Base-by-base conservation (phyloP, 805 yeast species). In the Lipomyces yamanashiensis region DNA sequence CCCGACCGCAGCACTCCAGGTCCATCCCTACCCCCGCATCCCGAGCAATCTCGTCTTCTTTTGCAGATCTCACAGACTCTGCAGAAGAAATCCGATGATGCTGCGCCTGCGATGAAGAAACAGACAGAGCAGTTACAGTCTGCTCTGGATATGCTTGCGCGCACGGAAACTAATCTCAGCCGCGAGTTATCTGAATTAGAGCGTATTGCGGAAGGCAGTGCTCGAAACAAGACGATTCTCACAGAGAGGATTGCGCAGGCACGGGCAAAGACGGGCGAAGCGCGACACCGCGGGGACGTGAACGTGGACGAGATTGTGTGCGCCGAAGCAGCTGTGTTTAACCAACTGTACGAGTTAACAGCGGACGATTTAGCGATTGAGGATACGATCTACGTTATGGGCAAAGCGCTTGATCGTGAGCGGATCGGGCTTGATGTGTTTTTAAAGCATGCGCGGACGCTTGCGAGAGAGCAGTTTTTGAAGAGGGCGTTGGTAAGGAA, bases 281-380 rank as follows among this genome's bases (percentile, higher is more conserved):
- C 82, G 15, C 40, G 50, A 19, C 15, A 23, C 39, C 54, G 39
- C 12, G 59, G 59, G 39, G 55, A 54, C 13, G 54, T 64, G 7
- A 74, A 80, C 41, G 72, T 82, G 1, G 85, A 81, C 59, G 79
- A 80, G 10, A 67, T 81, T 2, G 75, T 85, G 0, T 75, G 78
- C 41, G 84, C 86, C 0, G 86, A 83, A 59, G 82, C 85, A 0
- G 77, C 79, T 0, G 86, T 82, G 0, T 79, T 82, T 59, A 81
- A 83, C 61, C 96, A 90, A 73, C 71, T 88, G 13, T 87, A 88
- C 71, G 82, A 82, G 21, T 76, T 87, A 0, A 84, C 84, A 0
- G 82, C 92, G 19, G 87, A 84, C 45, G 89, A 88, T 58, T 80
- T 82, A 64, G 89, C 96, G 0, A 81, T 87, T n/a, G 82, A 83